Percentiles rank a stretch among this genome's conserved stretches.
Conservation (phyloP, 192 early-diverging fungal genomes). For the Coemansia javaensis region DNA sequence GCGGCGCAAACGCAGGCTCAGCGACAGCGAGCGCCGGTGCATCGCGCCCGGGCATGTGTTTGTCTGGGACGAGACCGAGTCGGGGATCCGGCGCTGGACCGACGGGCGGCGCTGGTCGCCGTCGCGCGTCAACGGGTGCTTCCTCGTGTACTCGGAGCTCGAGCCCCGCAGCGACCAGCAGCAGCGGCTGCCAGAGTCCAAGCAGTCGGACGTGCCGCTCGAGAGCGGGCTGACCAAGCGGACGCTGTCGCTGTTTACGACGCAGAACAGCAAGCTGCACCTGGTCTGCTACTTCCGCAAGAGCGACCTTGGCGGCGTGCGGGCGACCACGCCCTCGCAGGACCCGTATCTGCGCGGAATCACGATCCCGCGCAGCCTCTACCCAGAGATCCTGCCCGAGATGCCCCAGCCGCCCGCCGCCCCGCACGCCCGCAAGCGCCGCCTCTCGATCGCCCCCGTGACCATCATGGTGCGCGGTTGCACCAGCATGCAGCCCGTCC, state of each 20-base stretch:
- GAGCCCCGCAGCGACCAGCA: slow-evolving; percentile 48
- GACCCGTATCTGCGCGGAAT: slow-evolving; percentile 61
- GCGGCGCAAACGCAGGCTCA: slow-evolving; percentile 67
- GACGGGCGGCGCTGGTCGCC: slow-evolving; percentile 87
- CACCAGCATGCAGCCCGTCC: background rate
- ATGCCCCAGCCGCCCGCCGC: slow-evolving; percentile 3
- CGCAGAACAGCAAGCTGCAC: slow-evolving; percentile 71
- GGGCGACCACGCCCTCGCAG: slow-evolving; percentile 56
- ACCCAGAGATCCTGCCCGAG: slow-evolving; percentile 62
- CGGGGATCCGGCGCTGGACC: slow-evolving; percentile 86
- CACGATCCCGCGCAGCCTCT: slow-evolving; percentile 63
- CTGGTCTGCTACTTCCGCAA: slow-evolving; percentile 82
- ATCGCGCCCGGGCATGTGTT: slow-evolving; percentile 76
- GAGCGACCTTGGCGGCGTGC: slow-evolving; percentile 56
- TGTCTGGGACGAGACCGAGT: slow-evolving; percentile 84
- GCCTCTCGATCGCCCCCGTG: background rate
- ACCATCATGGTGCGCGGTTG: slow-evolving; percentile 1
- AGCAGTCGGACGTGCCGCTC: slow-evolving; percentile 34
- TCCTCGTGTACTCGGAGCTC: slow-evolving; percentile 78
- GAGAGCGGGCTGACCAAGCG: slow-evolving; percentile 75
- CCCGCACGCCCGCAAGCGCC: background rate
- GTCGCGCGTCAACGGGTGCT: slow-evolving; percentile 73
- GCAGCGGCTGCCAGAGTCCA: background rate
- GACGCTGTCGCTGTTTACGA: slow-evolving; percentile 74
- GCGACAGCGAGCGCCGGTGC: slow-evolving; percentile 70